phyloP scores from a whole-genome alignment of 2,329 filamentous ascomycete species.

The Venturia asperata region DNA sequence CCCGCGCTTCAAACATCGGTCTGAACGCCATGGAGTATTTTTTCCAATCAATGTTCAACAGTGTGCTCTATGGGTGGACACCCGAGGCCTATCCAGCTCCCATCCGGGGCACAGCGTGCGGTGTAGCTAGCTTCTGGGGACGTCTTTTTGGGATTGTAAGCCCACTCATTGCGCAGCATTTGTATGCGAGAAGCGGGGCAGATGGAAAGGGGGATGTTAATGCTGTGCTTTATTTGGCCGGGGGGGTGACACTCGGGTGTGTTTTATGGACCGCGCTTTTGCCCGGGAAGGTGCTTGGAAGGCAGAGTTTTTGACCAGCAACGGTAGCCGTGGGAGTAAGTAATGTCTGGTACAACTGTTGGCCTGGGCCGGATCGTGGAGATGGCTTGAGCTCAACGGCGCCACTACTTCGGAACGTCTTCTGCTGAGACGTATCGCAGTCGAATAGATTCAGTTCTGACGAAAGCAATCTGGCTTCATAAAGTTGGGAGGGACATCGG shows the following conservation, averaged over 20 bases:
- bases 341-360: not conserved
- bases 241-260: slow-evolving; percentile 48
- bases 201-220: slow-evolving; percentile 39
- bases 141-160: slow-evolving; percentile 52
- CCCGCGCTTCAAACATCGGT: slow-evolving; percentile 41
- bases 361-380: not conserved
- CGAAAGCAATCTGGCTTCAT: too few species aligned
- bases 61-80: slow-evolving; percentile 46
- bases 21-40: slow-evolving; percentile 48
- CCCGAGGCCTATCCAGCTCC: slow-evolving; percentile 47
- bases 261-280: slow-evolving; percentile 45
- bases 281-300: slow-evolving; percentile 35
- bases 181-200: slow-evolving; percentile 26
- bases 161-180: slow-evolving; percentile 48
- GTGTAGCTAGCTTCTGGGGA: slow-evolving; percentile 53
- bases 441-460: too few species aligned
- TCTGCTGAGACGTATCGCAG: too few species aligned
- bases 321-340: not conserved
- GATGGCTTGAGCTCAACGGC: too few species aligned
- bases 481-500: too few species aligned
- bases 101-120: slow-evolving; percentile 47
- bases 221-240: slow-evolving; percentile 49
- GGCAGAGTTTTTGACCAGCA: slow-evolving; percentile 27
- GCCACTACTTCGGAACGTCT: too few species aligned
- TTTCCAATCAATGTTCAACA: slow-evolving; percentile 48